Conservation (phyloP, 2,329 filamentous ascomycete genomes). For the Sporothrix luriei region DNA sequence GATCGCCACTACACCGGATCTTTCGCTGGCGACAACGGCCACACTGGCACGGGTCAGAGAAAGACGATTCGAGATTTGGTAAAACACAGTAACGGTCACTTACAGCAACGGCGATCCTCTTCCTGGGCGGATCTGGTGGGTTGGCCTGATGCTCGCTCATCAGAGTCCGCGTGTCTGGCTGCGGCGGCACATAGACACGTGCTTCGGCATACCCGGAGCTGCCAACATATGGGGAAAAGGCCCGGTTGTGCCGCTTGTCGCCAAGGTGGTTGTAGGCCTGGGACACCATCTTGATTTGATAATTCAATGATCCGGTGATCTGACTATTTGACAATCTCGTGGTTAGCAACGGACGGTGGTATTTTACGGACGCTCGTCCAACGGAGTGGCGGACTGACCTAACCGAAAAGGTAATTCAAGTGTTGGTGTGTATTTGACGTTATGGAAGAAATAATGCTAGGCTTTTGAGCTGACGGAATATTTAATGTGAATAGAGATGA, state of each 20-base stretch:
- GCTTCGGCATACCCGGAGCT: conserved; percentile 42
- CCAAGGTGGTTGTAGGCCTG: conserved; percentile 5
- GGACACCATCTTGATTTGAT: conserved; percentile 6
- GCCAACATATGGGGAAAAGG: conserved; percentile 9
- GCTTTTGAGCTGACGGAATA: no score
- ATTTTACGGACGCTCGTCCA: not conserved
- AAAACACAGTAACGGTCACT: conserved; percentile 39
- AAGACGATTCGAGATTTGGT: not conserved
- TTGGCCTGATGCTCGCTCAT: conserved; percentile 50
- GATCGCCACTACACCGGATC: conserved; percentile 90
- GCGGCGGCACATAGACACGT: conserved; percentile 43
- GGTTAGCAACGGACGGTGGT: not conserved
- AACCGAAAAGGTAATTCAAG: not conserved
- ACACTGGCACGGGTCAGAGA: conserved; percentile 61
- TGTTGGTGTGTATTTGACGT: no score
- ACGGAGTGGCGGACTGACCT: not conserved
- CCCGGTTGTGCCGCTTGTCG: conserved; percentile 18
- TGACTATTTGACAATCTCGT: not conserved
- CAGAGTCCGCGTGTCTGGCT: conserved; percentile 36
- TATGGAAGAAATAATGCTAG: no score
- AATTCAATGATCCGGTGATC: no score
- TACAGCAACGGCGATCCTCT: conserved; percentile 63
- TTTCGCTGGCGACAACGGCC: conserved; percentile 88
- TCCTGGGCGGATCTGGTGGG: conserved; percentile 52
- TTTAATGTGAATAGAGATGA: not conserved